Percentiles rank a stretch among this genome's conserved stretches.
These are phyloP conservation scores for Botrytis byssoidea DNA, from an alignment of 2,329 filamentous ascomycete genomes.

Conservation along the genomic window DNA sequence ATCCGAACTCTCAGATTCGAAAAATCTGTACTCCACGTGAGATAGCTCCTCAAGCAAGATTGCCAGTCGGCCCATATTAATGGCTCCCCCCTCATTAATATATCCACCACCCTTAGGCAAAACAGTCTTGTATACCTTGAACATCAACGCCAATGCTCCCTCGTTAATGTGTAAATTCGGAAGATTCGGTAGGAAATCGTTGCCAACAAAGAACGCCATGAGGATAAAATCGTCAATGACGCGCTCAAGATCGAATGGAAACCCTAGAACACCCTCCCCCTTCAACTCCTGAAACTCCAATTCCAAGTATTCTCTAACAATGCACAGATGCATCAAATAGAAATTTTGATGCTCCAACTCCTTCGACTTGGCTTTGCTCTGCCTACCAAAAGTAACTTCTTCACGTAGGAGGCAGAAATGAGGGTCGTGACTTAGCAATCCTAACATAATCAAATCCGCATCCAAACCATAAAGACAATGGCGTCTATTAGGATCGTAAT, in stretches of 20 bases:
- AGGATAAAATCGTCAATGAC: constrained; percentile 99
- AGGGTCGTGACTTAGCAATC: constrained; percentile 92
- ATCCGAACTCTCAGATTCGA: constrained; percentile 85
- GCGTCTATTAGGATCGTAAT: constrained; percentile 88
- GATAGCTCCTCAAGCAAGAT: constrained; percentile 79
- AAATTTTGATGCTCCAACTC: constrained; percentile 99
- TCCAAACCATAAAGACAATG: constrained; percentile 97
- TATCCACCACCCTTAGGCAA: constrained; percentile 87
- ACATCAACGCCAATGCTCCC: constrained; percentile 95
- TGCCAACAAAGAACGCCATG: constrained; percentile 99
- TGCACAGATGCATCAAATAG: constrained; percentile 93
- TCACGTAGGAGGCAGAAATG: constrained; percentile 97
- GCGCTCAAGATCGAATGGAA: constrained; percentile 88
- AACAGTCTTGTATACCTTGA: constrained; percentile 89
- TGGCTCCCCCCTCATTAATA: constrained; percentile 91
- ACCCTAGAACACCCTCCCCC: constrained; percentile 65
- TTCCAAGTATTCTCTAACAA: constrained; percentile 95
- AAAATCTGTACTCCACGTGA: constrained; percentile 87
- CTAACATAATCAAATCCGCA: constrained; percentile 97
- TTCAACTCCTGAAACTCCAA: constrained; percentile 94
- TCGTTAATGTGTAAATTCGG: constrained; percentile 98
- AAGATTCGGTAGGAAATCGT: constrained; percentile 96
- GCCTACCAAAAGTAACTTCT: constrained; percentile 93
- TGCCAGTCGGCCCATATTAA: constrained; percentile 79
- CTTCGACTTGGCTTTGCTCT: constrained; percentile 84